phyloP scores from a whole-genome alignment of 2,329 filamentous ascomycete species.

The Pseudogymnoascus sp. region DNA sequence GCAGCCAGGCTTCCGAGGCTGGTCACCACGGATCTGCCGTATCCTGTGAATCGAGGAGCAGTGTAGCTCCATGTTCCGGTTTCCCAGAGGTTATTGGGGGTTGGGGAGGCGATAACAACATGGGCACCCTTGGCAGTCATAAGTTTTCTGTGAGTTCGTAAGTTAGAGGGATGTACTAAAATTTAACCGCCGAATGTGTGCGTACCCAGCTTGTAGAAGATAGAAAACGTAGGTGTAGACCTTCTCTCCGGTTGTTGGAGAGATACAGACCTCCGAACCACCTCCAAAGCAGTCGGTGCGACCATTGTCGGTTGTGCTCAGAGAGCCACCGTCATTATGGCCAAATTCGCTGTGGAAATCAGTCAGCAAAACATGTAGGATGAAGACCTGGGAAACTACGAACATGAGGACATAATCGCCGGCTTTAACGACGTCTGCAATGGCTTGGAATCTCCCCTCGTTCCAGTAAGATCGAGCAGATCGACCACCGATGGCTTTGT shows the following conservation, averaged over 20 bases:
- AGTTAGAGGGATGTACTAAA: background rate
- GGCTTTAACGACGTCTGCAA: constrained; percentile 39
- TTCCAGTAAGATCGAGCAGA: constrained; percentile 59
- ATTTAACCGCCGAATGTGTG: background rate
- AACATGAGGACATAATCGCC: constrained; percentile 60
- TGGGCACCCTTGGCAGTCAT: constrained; percentile 44
- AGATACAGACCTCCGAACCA: constrained; percentile 12
- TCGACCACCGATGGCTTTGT: constrained; percentile 59
- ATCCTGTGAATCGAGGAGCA: constrained; percentile 49
- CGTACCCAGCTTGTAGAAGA: constrained; percentile 10
- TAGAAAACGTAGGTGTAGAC: constrained; percentile 14
- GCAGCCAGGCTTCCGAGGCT: constrained; percentile 31
- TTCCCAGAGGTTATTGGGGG: constrained; percentile 57
- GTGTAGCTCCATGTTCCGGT: constrained; percentile 40
- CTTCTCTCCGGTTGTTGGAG: constrained; percentile 10
- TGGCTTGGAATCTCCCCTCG: constrained; percentile 55
- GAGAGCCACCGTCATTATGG: constrained; percentile 59
- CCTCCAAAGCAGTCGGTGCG: constrained; percentile 45
- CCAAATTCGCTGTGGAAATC: constrained; percentile 49
- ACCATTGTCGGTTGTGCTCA: constrained; percentile 48
- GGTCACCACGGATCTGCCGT: constrained; percentile 41
- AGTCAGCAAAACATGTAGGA: constrained; percentile 48
- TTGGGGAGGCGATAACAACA: constrained; percentile 52
- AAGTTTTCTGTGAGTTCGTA: constrained; percentile 8
- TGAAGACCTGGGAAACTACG: background rate